Percentiles rank a stretch among this genome's conserved stretches.
phyloP scores from a whole-genome alignment of 306 rosid species.

The Quercus cerris region DNA sequence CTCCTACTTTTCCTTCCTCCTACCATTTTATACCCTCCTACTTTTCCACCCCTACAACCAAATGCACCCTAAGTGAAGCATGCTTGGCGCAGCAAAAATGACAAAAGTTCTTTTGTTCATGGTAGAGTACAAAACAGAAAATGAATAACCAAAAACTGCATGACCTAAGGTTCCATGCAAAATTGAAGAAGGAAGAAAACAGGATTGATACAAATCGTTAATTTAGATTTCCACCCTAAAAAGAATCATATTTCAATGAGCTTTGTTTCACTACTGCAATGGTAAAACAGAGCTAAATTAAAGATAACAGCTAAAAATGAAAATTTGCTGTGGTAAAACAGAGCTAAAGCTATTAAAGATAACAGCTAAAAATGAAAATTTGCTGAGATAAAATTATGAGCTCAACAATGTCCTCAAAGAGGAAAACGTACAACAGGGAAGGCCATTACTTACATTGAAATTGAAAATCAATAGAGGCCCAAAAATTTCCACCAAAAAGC shows the following conservation, averaged over 20 bases:
- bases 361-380: conserved; percentile 16
- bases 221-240: conserved; percentile 14
- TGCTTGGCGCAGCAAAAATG: background rate
- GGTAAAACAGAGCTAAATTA: background rate
- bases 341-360: background rate
- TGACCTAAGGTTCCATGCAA: background rate
- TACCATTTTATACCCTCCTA: too few relatives aligned
- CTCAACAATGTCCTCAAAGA: conserved; percentile 36
- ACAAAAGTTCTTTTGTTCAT: background rate
- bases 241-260: conserved; percentile 5
- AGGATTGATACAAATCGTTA: conserved; percentile 2
- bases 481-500: conserved; percentile 90
- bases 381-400: conserved; percentile 26
- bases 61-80: background rate
- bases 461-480: conserved; percentile 63
- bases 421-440: conserved; percentile 16
- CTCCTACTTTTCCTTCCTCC: too few relatives aligned
- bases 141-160: background rate
- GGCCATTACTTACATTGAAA: conserved; percentile 39
- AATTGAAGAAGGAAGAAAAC: background rate
- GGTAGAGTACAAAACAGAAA: background rate
- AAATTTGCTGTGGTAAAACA: background rate
- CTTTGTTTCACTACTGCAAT: conserved; percentile 21
- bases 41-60: too few relatives aligned
- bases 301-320: conserved; percentile 10